Base-by-base conservation (phyloP, 1,284 basidiomycete genomes). In the Microbotryomycetes sp. region DNA sequence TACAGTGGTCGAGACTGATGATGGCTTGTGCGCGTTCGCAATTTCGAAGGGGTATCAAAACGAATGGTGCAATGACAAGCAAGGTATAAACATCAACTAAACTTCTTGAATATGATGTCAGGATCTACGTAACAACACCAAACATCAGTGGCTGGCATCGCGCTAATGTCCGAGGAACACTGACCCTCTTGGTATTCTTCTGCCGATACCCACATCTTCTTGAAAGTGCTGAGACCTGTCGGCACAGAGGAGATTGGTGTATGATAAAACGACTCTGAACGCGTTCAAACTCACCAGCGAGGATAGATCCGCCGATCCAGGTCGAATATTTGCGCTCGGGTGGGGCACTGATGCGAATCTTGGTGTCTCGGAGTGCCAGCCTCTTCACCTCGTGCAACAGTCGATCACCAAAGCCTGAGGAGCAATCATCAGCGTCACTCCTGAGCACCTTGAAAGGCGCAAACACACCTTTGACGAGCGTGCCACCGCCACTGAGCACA, bases 321-420 rank as follows among this genome's bases (percentile, higher is more conserved):
- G 94, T 98, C 22, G 92, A 93, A 77, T 98, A 99, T 79, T 98
- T 99, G 66, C 96, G 86, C 77, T 99, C 96, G n/a, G 96, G 96
- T 30, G 96, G 96, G 15, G 96, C 96, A 71, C 92, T 97, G 73
- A 99, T 98, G 80, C 97, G 97, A 78, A 99, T 92, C 81, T 97
- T 97, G 74, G 94, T 85, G 71, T 98, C 96, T 73, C 96, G 92
- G 69, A 97, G 77, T n/a, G 92, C 90, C 51, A 97, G 80, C 78
- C 89, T 92, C 81, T 97, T 97, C 56, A 96, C 88, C 78, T 98
- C 96, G 72, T 89, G 89, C 61, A 98, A 80, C 63, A 99, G 80
- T 54, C 96, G 84, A 78, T 98, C 96, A 58, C 96, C 96, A 75
- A 97, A 98, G 9, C 92, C 92, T 93, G 71, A 15, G 25, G 42